phyloP scores from a whole-genome alignment of 225 moss, liverwort and hornwort genomes.

The Physcomitrellopsis africana region DNA sequence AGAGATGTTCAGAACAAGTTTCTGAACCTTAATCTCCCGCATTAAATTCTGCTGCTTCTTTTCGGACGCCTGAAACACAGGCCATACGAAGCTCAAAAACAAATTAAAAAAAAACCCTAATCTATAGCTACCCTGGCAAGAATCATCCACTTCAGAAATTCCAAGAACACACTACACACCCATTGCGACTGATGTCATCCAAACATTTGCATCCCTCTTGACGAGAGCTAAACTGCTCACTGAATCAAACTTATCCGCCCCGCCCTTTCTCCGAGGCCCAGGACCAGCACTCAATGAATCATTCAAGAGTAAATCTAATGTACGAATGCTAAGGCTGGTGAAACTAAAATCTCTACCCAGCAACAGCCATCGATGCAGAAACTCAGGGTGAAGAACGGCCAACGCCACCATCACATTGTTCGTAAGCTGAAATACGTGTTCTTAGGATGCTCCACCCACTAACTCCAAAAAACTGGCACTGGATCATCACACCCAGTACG shows the following conservation, averaged over 20 bases:
- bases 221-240: no score
- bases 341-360: no score
- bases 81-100: background rate
- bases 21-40: conserved; percentile 56
- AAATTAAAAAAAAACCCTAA: background rate
- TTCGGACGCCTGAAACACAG: conserved; percentile 44
- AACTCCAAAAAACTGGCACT: background rate
- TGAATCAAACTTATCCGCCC: no score
- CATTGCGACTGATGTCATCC: no score
- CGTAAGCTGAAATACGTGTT: background rate
- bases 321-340: no score
- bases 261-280: no score
- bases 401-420: no score
- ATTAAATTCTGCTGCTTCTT: conserved; percentile 59
- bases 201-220: no score
- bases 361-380: background rate
- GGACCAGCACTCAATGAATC: no score
- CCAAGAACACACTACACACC: background rate
- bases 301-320: no score
- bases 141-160: no score
- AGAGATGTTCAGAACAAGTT: conserved; percentile 51
- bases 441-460: background rate
- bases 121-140: background rate
- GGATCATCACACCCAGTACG: background rate
- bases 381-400: background rate